These are phyloP conservation scores for Pulveroboletus ravenelii DNA, from an alignment of 768 basidiomycete genomes.

Conservation along the genomic window DNA sequence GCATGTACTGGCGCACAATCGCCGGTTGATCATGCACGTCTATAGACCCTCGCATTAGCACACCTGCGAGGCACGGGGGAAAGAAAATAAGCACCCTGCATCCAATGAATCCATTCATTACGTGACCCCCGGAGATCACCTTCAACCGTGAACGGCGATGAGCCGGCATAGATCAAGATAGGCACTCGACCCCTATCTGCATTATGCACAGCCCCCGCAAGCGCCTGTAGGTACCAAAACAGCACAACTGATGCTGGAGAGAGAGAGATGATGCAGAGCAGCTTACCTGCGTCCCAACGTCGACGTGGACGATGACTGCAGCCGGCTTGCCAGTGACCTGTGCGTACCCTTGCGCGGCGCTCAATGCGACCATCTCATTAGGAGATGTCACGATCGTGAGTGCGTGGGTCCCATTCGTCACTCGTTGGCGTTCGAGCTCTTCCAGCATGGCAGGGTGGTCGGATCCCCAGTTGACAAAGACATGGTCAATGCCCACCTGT, in stretches of 20 bases:
- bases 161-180: constrained; percentile 68
- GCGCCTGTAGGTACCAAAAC: constrained; percentile 36
- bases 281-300: constrained; percentile 60
- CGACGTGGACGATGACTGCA: constrained; percentile 71
- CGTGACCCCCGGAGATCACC: constrained; percentile 57
- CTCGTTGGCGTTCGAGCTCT: constrained; percentile 56
- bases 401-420: constrained; percentile 31
- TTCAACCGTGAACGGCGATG: constrained; percentile 53
- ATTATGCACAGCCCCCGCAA: constrained; percentile 71
- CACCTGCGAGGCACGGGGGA: too few relatives aligned
- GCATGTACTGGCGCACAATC: constrained; percentile 75
- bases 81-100: constrained; percentile 45
- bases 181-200: constrained; percentile 58
- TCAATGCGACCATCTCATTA: constrained; percentile 74
- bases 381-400: constrained; percentile 63
- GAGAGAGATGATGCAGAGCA: background rate
- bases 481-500: constrained; percentile 59
- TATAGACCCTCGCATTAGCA: constrained; percentile 20
- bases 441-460: constrained; percentile 72
- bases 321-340: constrained; percentile 63
- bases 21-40: constrained; percentile 68
- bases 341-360: constrained; percentile 67
- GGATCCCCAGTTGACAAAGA: constrained; percentile 74
- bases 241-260: background rate
- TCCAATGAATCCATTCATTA: constrained; percentile 74